A percentile compares a stretch with the other conserved stretches of the same genome.
These are phyloP conservation scores for Pelargonium fulgidum DNA, from an alignment of 441 rosid species.

Conservation along the genomic window DNA sequence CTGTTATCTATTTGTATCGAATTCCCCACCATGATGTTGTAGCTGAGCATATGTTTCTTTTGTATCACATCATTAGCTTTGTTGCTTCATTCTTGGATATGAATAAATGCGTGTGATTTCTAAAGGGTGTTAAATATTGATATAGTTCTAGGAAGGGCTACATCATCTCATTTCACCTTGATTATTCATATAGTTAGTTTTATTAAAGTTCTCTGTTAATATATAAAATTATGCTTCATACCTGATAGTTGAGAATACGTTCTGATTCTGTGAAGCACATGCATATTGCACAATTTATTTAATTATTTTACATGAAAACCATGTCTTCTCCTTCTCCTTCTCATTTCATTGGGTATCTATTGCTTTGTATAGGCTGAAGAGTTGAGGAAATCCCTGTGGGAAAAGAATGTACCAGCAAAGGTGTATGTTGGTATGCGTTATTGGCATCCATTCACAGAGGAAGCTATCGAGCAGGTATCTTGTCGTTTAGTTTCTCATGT, in stretches of 20 bases:
- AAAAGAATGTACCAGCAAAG: conserved; percentile 72
- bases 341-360: conserved; percentile 10
- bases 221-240: background rate
- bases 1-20: too few species aligned
- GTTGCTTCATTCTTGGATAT: too few species aligned
- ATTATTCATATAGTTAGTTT: background rate
- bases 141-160: background rate
- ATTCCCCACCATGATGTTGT: too few species aligned
- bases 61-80: background rate
- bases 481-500: conserved; percentile 7
- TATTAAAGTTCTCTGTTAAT: background rate
- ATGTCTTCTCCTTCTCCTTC: background rate
- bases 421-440: conserved; percentile 98
- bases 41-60: too few species aligned
- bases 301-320: background rate
- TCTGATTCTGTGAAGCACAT: background rate
- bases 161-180: background rate
- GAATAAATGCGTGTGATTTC: too few species aligned
- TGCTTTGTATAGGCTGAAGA: conserved; percentile 67
- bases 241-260: background rate
- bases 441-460: conserved; percentile 99
- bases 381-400: conserved; percentile 70
- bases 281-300: background rate
- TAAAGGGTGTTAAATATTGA: too few species aligned
- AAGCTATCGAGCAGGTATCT: conserved; percentile 89